These are phyloP conservation scores for Haberlea rhodopensis DNA, from an alignment of 257 asterid genomes.

Conservation along the genomic window DNA sequence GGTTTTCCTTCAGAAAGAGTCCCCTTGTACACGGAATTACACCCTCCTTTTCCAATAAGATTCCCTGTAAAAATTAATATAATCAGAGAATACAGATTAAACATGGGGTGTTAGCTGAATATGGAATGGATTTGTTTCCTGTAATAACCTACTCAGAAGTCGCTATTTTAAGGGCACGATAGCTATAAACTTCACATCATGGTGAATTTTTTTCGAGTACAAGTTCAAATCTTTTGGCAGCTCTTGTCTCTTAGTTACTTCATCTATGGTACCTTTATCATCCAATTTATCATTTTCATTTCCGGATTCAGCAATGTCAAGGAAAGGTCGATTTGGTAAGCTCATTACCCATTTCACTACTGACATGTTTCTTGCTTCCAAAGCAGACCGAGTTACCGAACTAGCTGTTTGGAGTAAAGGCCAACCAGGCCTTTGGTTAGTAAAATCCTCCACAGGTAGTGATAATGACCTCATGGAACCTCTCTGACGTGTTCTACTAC, in stretches of 20 bases:
- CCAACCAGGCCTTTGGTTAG: constrained; percentile 84
- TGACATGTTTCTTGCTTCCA: constrained; percentile 67
- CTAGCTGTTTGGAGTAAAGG: constrained; percentile 73
- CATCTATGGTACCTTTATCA: background rate
- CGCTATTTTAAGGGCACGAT: constrained; percentile 44
- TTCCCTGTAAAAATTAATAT: constrained; percentile 41
- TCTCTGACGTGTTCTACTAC: constrained; percentile 33
- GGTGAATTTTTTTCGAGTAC: constrained; percentile 41
- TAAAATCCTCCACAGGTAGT: constrained; percentile 64
- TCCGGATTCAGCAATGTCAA: background rate
- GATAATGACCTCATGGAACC: constrained; percentile 62
- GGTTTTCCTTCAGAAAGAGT: constrained; percentile 60
- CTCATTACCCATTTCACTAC: constrained; percentile 88
- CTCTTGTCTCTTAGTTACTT: constrained; percentile 25
- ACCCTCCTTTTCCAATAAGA: constrained; percentile 78
- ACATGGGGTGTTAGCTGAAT: background rate
- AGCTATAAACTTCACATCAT: constrained; percentile 54
- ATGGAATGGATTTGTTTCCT: background rate
- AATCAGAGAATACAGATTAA: constrained; percentile 1
- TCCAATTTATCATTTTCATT: background rate
- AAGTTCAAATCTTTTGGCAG: constrained; percentile 53
- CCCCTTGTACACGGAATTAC: constrained; percentile 83
- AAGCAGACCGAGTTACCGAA: constrained; percentile 42
- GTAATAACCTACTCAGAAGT: constrained; percentile 61
- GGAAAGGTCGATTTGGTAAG: constrained; percentile 53